Evolutionary conservation across 352 stramenopile genomes (phyloP), one percentile per base, ranked within the genome.

Genomic region (Pythium rishiriense): DNA sequence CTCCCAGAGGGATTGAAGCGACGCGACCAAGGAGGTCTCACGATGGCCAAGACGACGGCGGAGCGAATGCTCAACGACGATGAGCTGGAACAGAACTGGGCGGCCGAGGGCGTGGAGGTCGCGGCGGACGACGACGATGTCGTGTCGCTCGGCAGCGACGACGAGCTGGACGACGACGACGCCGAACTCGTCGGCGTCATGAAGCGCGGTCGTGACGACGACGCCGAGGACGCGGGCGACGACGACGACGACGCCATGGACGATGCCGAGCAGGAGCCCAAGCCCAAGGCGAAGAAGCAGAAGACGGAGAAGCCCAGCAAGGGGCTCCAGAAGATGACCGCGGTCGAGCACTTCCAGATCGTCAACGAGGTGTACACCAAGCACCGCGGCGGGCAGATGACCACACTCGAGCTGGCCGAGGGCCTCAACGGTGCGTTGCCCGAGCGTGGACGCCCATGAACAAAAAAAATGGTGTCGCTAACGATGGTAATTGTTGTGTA

Each of bases 361-460:
- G 75, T 94, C 10, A 92, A 93, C 55, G 78, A 92, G 43, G 68
- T 83, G 31, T 94, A 91, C 66, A 76, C 52, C 22, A 94, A 91
- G 74, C 64, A 90, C 57, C 84, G 83, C 25, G 85, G 87, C 45
- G 82, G 83, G 1, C 76, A 89, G 41, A 82, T 96, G 81, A 94
- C 87, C 55, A 81, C 81, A 31, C 71, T 93, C n/a, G 87, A 96
- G 70, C 68, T 94, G 43, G 83, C 85, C 2, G 78, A 94, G 25
- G 85, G 81, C 54, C 75, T 96, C 21, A 89, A 86, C 58, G 85
- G 83, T 94, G 47, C 31, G 68, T n/a, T n/a, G n/a, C n/a, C n/a
- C n/a, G n/a, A n/a, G n/a, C n/a, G n/a, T n/a, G n/a, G n/a, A n/a
- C n/a, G n/a, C n/a, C n/a, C n/a, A n/a, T n/a, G n/a, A n/a, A n/a